Evolutionary conservation across 768 basidiomycete genomes (phyloP), one percentile per base, ranked within the genome.

Genomic region (Coprinopsis strossmayeri): DNA sequence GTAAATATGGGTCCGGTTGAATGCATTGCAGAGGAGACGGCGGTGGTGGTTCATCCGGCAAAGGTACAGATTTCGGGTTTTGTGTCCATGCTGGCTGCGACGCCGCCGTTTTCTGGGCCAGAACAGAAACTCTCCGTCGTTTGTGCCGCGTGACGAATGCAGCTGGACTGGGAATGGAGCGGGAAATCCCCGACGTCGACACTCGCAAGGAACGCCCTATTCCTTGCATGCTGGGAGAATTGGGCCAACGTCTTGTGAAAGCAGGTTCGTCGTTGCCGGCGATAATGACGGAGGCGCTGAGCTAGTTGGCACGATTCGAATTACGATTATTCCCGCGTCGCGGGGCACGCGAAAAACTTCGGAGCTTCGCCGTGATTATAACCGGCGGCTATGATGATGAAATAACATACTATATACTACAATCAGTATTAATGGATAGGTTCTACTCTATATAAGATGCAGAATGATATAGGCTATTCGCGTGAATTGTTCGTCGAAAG

Each of bases 1-100:
- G 68, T 9, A 69, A 58, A 58, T 83, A 79, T 21, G 92, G 89
- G 61, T 91, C 85, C 24, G 72, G 69, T 21, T 66, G 68, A 46
- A 40, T 28, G 20, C 42, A 43, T 44, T 50, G 42, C n/a, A 34
- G 50, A 2, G 37, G 4, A 37, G 49, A 38, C 50, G 59, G 45
- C 43, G 58, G 35, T 45, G 37, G 48, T 20, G 50, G 55, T 49
- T 62, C 61, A 46, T 57, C 55, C 27, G 55, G 57, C n/a, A 65
- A 55, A 54, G 62, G 52, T 49, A 65, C 52, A 15, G 59, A 61
- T 51, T 64, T 63, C 48, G 61, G 56, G 34, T 56, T 61, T 55
- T 57, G 58, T 35, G 54, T 32, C 50, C 50, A 51, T 25, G 50
- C 35, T 24, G 48, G 40, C 1, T 25, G 15, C 11, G 43, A 46